Evolutionary conservation across 257 asterid species (phyloP).

Genomic region (Lantana camara): DNA sequence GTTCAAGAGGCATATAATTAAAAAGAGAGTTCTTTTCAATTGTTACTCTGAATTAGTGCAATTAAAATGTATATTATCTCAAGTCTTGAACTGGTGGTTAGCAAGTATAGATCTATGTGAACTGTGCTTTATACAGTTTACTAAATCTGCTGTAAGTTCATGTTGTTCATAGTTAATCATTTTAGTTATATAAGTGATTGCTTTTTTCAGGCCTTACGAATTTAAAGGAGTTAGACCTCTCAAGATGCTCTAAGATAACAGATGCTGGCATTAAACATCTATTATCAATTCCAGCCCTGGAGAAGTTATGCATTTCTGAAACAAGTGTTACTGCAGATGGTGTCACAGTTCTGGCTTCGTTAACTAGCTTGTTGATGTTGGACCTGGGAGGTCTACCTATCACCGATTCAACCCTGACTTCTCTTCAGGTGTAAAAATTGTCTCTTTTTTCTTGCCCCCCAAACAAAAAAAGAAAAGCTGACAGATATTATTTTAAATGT

Average conservation of each 20-base stretch:
- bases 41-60: not conserved
- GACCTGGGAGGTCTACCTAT: constrained; percentile 91
- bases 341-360: constrained; percentile 55
- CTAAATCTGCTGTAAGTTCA: not conserved
- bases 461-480: too few relatives aligned
- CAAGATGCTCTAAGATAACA: constrained; percentile 78
- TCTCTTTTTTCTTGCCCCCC: constrained; percentile 13
- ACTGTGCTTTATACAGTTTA: constrained; percentile 2
- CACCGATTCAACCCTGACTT: constrained; percentile 65
- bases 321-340: constrained; percentile 82
- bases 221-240: constrained; percentile 78
- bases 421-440: constrained; percentile 64
- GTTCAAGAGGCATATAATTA: constrained; percentile 5
- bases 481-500: too few relatives aligned
- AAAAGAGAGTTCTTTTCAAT: not conserved
- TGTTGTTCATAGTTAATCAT: constrained; percentile 5
- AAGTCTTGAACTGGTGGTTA: not conserved
- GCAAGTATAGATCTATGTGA: constrained; percentile 21
- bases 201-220: constrained; percentile 62
- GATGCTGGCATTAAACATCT: constrained; percentile 82
- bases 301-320: constrained; percentile 78
- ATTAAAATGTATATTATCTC: not conserved
- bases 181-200: constrained; percentile 7
- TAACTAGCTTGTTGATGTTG: constrained; percentile 57
- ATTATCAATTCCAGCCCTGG: constrained; percentile 59